phyloP scores from a whole-genome alignment of 1,284 basidiomycete species.

The Cutaneotrichosporon sp. region DNA sequence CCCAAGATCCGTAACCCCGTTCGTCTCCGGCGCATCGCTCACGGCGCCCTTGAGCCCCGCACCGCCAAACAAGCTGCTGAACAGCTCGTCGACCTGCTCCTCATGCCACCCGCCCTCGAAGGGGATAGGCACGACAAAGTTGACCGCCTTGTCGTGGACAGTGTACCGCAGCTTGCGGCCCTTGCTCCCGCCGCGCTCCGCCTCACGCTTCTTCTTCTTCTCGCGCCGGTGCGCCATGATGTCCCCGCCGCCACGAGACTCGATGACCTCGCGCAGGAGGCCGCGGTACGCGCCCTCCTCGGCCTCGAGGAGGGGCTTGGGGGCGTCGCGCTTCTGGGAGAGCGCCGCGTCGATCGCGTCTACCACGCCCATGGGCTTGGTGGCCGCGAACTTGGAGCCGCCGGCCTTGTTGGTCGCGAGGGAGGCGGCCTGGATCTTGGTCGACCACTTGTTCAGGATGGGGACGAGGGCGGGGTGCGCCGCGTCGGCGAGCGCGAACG shows the following conservation, averaged over 20 bases:
- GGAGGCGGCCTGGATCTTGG: constrained; percentile 87
- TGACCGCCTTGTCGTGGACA: constrained; percentile 87
- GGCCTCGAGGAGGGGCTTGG: constrained; percentile 55
- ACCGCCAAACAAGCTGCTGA: constrained; percentile 74
- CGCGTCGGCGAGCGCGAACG: constrained; percentile 37
- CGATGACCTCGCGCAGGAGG: constrained; percentile 83
- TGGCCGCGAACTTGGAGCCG: constrained; percentile 61
- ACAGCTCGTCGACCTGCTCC: constrained; percentile 89
- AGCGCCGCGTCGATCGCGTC: constrained; percentile 47
- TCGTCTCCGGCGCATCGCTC: neutral
- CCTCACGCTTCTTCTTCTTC: constrained; percentile 69
- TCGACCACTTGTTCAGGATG: constrained; percentile 86
- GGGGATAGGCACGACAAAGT: constrained; percentile 88
- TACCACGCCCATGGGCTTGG: constrained; percentile 50
- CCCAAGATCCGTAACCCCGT: constrained; percentile 17
- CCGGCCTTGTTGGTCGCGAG: constrained; percentile 50
- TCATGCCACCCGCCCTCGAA: constrained; percentile 73
- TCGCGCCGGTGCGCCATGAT: constrained; percentile 50
- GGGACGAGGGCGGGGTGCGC: constrained; percentile 70
- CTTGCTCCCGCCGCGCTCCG: constrained; percentile 92
- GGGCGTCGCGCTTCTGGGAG: constrained; percentile 34
- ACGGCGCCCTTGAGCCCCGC: constrained; percentile 19
- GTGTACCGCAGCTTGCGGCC: constrained; percentile 85
- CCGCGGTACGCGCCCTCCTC: constrained; percentile 92
- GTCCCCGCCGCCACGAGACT: constrained; percentile 53